Evolutionary conservation across 371 early-diverging fungal species (phyloP).

Genomic region (Blakeslea trispora): DNA sequence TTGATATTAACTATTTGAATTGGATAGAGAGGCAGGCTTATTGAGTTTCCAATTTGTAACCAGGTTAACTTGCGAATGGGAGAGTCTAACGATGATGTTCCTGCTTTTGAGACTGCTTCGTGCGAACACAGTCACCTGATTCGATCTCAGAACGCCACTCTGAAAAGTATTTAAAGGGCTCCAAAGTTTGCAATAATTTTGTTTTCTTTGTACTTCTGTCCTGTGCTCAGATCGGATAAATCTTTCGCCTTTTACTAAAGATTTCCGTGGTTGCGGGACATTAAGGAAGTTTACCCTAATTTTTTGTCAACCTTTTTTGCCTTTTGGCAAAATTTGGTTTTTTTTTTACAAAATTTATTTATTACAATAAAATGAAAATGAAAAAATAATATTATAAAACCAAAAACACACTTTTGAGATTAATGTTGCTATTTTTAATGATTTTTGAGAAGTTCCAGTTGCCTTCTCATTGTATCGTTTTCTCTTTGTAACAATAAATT

Average conservation of each 20-base stretch:
- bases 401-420: not conserved
- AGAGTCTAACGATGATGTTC: no score
- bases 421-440: not conserved
- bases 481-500: conserved; percentile 56
- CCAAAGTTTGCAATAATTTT: not conserved
- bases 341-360: conserved; percentile 1
- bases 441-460: conserved; percentile 42
- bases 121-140: not conserved
- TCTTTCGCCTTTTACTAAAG: conserved; percentile 63
- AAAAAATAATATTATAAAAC: not conserved
- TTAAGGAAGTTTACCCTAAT: conserved; percentile 50
- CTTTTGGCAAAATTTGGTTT: conserved; percentile 7
- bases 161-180: conserved; percentile 4
- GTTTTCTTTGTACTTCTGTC: conserved; percentile 45
- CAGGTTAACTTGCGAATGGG: no score
- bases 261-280: conserved; percentile 57
- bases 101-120: conserved; percentile 1
- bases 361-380: conserved; percentile 22
- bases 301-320: conserved; percentile 33
- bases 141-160: not conserved
- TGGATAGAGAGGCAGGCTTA: no score
- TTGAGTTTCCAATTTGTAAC: no score
- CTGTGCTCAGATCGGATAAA: conserved; percentile 55
- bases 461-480: conserved; percentile 54
- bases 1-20: no score